These are phyloP conservation scores for Geosmithia putterillii DNA, from an alignment of 2,329 filamentous ascomycete species.

Conservation along the genomic window DNA sequence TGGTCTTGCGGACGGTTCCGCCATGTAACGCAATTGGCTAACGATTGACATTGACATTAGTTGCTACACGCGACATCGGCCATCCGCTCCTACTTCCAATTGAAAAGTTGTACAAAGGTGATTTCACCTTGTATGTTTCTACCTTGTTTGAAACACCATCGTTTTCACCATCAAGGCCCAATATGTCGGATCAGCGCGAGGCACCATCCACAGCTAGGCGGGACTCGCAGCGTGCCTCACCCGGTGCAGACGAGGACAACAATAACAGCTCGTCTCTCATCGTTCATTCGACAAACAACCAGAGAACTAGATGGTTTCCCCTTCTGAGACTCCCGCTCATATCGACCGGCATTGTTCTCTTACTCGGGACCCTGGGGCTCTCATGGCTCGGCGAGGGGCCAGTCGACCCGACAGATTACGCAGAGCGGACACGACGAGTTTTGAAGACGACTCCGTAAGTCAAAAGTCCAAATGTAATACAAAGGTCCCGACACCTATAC, in stretches of 20 bases:
- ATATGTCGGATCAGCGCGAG: not conserved
- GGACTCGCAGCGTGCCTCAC: too few relatives aligned
- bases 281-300: not conserved
- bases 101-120: too few relatives aligned
- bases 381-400: not conserved
- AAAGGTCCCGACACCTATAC: not conserved
- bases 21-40: too few relatives aligned
- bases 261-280: not conserved
- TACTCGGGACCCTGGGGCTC: not conserved
- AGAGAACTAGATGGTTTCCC: not conserved
- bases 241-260: too few relatives aligned
- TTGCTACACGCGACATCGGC: too few relatives aligned
- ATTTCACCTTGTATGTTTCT: too few relatives aligned
- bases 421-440: slow-evolving; percentile 5
- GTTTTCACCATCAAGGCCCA: too few relatives aligned
- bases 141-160: too few relatives aligned
- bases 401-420: slow-evolving; percentile 6
- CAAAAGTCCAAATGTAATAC: not conserved
- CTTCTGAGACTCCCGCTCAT: not conserved
- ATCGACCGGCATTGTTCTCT: not conserved
- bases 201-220: not conserved
- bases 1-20: too few relatives aligned
- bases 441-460: slow-evolving; percentile 7
- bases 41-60: too few relatives aligned
- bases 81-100: too few relatives aligned